Conservation (phyloP, 768 basidiomycete genomes). For the Chlorophyllum brunneum region DNA sequence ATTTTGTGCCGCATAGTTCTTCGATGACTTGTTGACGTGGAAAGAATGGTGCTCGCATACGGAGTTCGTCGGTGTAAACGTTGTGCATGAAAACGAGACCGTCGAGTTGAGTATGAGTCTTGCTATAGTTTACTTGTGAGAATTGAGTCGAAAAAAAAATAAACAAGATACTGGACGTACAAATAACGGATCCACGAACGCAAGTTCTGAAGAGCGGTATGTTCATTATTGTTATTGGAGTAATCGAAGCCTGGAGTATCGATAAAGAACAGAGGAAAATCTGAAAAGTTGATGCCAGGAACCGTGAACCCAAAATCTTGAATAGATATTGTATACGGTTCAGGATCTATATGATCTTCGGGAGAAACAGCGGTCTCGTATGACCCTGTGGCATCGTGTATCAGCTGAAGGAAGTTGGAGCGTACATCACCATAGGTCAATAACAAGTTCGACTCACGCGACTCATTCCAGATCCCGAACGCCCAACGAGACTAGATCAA, state of each 20-base stretch:
- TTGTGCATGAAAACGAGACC: conserved; percentile 7
- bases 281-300: not conserved
- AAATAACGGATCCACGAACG: not conserved
- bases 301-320: not conserved
- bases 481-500: not conserved
- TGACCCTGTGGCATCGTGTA: conserved; percentile 5
- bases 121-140: not conserved
- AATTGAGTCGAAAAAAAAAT: not conserved
- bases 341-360: not conserved
- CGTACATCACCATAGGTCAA: no score
- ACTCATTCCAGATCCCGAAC: conserved; percentile 2
- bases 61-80: not conserved
- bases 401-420: not conserved
- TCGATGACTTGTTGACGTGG: not conserved
- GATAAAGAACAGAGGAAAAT: conserved; percentile 10
- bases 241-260: conserved; percentile 8
- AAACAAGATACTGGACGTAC: not conserved
- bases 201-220: not conserved
- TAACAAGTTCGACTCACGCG: not conserved
- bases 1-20: conserved; percentile 1
- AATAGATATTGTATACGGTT: not conserved
- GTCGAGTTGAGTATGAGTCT: not conserved
- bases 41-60: not conserved
- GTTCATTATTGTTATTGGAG: not conserved
- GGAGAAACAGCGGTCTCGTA: not conserved